phyloP scores from a whole-genome alignment of 768 basidiomycete species.

The Lepiota venenata region DNA sequence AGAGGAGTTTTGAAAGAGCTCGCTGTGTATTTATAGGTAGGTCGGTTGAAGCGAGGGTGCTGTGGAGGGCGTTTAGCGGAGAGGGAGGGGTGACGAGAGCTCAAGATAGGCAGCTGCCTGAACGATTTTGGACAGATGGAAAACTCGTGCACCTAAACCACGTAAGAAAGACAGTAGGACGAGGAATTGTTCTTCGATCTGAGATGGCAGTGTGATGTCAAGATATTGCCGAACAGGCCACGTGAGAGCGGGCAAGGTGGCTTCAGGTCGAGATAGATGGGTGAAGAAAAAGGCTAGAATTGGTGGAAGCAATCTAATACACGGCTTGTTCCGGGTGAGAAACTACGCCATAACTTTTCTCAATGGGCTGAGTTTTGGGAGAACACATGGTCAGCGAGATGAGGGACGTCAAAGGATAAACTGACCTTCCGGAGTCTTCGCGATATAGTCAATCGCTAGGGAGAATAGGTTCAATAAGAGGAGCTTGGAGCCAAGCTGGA shows the following conservation, averaged over 20 bases:
- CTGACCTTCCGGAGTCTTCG: constrained; percentile 86
- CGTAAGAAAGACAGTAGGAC: constrained; percentile 6
- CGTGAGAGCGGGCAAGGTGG: constrained; percentile 19
- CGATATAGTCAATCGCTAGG: constrained; percentile 91
- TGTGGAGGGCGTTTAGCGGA: neutral
- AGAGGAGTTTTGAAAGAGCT: neutral
- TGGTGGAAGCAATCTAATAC: constrained; percentile 34
- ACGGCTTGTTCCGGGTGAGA: constrained; percentile 31
- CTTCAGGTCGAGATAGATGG: constrained; percentile 16
- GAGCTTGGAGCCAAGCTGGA: constrained; percentile 7
- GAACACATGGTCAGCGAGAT: constrained; percentile 17
- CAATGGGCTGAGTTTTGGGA: constrained; percentile 42
- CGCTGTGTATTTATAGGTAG: constrained; percentile 5
- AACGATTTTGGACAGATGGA: constrained; percentile 2
- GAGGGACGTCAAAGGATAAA: constrained; percentile 11
- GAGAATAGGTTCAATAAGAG: constrained; percentile 17
- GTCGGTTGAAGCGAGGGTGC: constrained; percentile 3
- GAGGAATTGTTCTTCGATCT: constrained; percentile 1
- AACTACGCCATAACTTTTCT: constrained; percentile 24
- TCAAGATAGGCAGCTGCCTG: constrained; percentile 6
- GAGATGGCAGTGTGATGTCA: constrained; percentile 5
- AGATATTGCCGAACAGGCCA: constrained; percentile 23
- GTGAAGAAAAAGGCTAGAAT: constrained; percentile 19
- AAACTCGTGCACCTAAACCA: constrained; percentile 1
- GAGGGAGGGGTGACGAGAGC: neutral